These are phyloP conservation scores for Jackrogersella minutella DNA, from an alignment of 495 filamentous ascomycete species.

Conservation along the genomic window DNA sequence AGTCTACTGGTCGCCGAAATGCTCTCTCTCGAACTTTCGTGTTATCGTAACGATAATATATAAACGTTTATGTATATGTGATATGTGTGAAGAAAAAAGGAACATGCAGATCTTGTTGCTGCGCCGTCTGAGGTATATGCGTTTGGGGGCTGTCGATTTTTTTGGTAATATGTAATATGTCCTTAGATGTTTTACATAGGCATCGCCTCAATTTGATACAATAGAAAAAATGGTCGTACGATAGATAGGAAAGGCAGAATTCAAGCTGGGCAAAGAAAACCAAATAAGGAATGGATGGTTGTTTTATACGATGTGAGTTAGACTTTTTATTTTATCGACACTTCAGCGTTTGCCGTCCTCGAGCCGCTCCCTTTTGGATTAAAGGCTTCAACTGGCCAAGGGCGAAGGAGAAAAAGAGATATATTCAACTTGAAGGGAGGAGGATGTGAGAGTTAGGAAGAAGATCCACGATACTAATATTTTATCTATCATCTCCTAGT, in stretches of 20 bases:
- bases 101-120: slow-evolving; percentile 27
- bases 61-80: slow-evolving; percentile 24
- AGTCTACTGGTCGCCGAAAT: slow-evolving; percentile 14
- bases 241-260: slow-evolving; percentile 24
- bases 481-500: slow-evolving; percentile 38
- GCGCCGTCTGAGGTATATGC: slow-evolving; percentile 33
- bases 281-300: slow-evolving; percentile 14
- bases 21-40: neutral
- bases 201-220: slow-evolving; percentile 37
- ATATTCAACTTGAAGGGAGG: slow-evolving; percentile 37
- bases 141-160: slow-evolving; percentile 27
- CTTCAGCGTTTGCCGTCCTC: slow-evolving; percentile 27
- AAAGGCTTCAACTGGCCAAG: slow-evolving; percentile 22
- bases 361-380: slow-evolving; percentile 26
- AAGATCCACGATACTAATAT: slow-evolving; percentile 33
- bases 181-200: slow-evolving; percentile 30
- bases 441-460: slow-evolving; percentile 9
- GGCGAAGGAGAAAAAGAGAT: slow-evolving; percentile 20
- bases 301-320: slow-evolving; percentile 34
- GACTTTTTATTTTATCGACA: slow-evolving; percentile 35
- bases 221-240: slow-evolving; percentile 24
- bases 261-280: neutral
- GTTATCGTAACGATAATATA: slow-evolving; percentile 29
- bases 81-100: slow-evolving; percentile 14
- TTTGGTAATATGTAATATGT: slow-evolving; percentile 17